phyloP scores from a whole-genome alignment of 441 rosid genomes.

The Erysimum pusillum region DNA sequence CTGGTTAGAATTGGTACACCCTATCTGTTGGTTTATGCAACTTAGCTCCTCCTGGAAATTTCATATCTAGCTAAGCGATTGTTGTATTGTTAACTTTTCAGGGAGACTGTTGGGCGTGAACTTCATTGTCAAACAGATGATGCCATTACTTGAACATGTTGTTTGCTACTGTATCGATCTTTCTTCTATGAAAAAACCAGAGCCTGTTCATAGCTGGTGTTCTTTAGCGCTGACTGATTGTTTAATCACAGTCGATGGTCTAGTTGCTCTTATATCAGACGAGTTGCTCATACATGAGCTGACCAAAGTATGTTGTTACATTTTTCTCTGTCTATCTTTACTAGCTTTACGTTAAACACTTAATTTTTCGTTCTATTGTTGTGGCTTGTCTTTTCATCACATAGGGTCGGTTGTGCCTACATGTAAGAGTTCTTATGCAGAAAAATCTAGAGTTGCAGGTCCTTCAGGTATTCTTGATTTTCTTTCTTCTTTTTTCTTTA shows the following conservation, averaged over 20 bases:
- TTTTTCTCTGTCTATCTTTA: slow-evolving; percentile 31
- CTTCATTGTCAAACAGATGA: slow-evolving; percentile 82
- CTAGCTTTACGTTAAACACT: slow-evolving; percentile 28
- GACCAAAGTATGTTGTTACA: slow-evolving; percentile 67
- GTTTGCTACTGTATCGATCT: slow-evolving; percentile 68
- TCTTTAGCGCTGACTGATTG: slow-evolving; percentile 82
- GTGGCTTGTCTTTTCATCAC: slow-evolving; percentile 45
- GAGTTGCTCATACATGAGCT: slow-evolving; percentile 82
- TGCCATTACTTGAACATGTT: slow-evolving; percentile 88
- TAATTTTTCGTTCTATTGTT: slow-evolving; percentile 31
- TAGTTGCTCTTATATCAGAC: slow-evolving; percentile 70
- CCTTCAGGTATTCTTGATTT: slow-evolving; percentile 73
- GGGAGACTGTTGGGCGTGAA: slow-evolving; percentile 86
- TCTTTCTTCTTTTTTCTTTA: slow-evolving; percentile 4
- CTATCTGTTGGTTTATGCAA: slow-evolving; percentile 49
- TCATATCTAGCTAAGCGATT: slow-evolving; percentile 41
- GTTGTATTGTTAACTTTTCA: slow-evolving; percentile 52
- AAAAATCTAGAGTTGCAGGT: slow-evolving; percentile 68
- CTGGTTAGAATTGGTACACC: slow-evolving; percentile 93
- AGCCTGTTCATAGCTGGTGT: slow-evolving; percentile 93
- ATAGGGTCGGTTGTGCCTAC: slow-evolving; percentile 75
- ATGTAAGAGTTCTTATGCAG: slow-evolving; percentile 81
- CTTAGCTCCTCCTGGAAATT: slow-evolving; percentile 40
- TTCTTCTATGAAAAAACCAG: slow-evolving; percentile 74
- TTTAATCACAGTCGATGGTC: slow-evolving; percentile 79